Evolutionary conservation across 768 basidiomycete genomes (phyloP).

Genomic region (Paxillus rubicundulus): DNA sequence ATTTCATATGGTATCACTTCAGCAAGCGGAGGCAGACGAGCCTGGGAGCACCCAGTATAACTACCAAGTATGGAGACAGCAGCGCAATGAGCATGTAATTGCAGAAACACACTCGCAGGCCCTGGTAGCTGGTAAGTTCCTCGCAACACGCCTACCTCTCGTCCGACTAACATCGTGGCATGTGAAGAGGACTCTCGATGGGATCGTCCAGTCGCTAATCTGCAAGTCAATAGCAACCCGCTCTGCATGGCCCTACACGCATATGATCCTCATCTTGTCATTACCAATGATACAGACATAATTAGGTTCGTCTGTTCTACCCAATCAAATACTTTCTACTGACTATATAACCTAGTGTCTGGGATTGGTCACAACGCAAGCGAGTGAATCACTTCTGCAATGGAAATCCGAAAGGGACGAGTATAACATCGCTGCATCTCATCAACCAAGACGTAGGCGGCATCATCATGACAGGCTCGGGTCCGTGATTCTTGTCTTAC

Average conservation of each 20-base stretch:
- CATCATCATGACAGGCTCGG: conserved; percentile 82
- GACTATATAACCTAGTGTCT: conserved; percentile 55
- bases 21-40: conserved; percentile 96
- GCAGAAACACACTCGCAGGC: conserved; percentile 68
- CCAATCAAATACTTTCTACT: not conserved
- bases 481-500: conserved; percentile 41
- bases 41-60: conserved; percentile 93
- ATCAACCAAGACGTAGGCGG: conserved; percentile 96
- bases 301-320: conserved; percentile 57
- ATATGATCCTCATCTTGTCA: conserved; percentile 83
- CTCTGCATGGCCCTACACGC: conserved; percentile 86
- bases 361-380: conserved; percentile 88
- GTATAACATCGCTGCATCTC: conserved; percentile 84
- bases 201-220: conserved; percentile 68
- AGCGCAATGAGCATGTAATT: conserved; percentile 69
- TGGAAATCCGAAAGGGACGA: conserved; percentile 77
- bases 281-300: conserved; percentile 83
- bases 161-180: conserved; percentile 1
- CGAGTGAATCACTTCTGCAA: conserved; percentile 85
- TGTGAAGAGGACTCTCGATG: conserved; percentile 58
- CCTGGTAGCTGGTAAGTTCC: conserved; percentile 64
- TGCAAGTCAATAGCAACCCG: conserved; percentile 60
- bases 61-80: conserved; percentile 91
- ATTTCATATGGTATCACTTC: conserved; percentile 9
- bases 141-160: conserved; percentile 19